Evolutionary conservation across 306 rosid species (phyloP).

Genomic region (Malus sylvestris): DNA sequence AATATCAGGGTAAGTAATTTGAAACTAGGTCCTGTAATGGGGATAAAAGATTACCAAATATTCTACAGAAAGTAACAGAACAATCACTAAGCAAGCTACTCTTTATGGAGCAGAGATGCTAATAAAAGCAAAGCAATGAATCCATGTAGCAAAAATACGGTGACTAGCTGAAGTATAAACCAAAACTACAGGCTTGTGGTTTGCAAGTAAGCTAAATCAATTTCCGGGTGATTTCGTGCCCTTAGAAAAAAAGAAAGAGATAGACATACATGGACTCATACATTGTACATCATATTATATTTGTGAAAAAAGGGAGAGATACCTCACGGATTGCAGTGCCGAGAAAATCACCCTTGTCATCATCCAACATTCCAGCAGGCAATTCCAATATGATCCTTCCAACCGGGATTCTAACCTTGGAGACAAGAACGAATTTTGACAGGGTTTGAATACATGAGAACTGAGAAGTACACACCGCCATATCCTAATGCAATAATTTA

Average conservation of each 20-base stretch:
- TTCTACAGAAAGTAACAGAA: too few species aligned
- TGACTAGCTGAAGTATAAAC: too few species aligned
- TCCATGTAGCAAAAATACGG: too few species aligned
- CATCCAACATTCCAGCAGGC: constrained; percentile 97
- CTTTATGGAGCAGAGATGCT: too few species aligned
- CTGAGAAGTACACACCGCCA: neutral
- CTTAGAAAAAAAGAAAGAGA: neutral
- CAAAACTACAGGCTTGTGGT: neutral
- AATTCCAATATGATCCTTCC: constrained; percentile 77
- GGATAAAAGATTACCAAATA: too few species aligned
- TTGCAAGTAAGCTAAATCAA: neutral
- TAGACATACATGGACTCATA: neutral
- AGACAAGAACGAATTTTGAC: constrained; percentile 20
- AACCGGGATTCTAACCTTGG: constrained; percentile 78
- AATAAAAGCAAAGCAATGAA: too few species aligned
- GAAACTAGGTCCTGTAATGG: too few species aligned
- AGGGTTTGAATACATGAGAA: neutral
- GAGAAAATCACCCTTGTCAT: constrained; percentile 69
- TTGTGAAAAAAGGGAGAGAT: constrained; percentile 8
- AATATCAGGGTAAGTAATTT: too few species aligned
- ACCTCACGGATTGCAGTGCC: constrained; percentile 98
- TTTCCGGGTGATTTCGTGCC: constrained; percentile 9
- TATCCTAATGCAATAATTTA: neutral
- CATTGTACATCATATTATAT: neutral
- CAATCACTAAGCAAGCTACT: too few species aligned